These are phyloP conservation scores for Solanum chacoense DNA, from an alignment of 305 asterid species.

Conservation along the genomic window DNA sequence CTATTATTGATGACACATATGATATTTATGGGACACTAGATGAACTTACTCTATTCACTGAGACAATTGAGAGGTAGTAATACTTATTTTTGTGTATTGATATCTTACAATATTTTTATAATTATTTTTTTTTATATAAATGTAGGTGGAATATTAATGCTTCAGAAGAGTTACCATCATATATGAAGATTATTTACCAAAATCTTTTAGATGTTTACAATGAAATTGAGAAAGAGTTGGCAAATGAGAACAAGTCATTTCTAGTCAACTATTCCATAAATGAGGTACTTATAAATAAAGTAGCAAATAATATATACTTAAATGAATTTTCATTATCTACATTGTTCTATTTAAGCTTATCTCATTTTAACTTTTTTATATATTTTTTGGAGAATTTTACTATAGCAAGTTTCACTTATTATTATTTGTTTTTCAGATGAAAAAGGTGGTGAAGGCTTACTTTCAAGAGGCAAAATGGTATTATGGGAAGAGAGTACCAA, in stretches of 20 bases:
- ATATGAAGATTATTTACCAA: slow-evolving; percentile 19
- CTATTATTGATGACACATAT: too few species aligned
- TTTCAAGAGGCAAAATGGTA: slow-evolving; percentile 14
- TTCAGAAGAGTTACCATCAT: slow-evolving; percentile 12
- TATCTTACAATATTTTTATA: not conserved
- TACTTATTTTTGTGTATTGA: not conserved
- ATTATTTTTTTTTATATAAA: not conserved
- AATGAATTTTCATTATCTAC: too few species aligned
- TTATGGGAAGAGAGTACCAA: not conserved
- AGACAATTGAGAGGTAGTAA: slow-evolving; percentile 6
- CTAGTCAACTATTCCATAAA: not conserved
- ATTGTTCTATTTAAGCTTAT: too few species aligned
- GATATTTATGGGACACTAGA: too few species aligned
- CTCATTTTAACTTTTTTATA: too few species aligned
- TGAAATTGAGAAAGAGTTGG: slow-evolving; percentile 6
- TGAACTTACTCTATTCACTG: too few species aligned
- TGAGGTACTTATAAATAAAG: not conserved
- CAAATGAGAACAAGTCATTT: not conserved
- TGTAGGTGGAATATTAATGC: slow-evolving; percentile 19
- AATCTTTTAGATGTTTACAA: slow-evolving; percentile 18
- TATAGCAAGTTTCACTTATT: too few species aligned
- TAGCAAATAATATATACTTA: too few species aligned
- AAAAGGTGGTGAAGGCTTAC: not conserved
- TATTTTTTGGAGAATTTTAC: too few species aligned
- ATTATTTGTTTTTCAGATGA: not conserved